Base-by-base conservation (phyloP, 2,329 filamentous ascomycete genomes). In the Botrytis porri region DNA sequence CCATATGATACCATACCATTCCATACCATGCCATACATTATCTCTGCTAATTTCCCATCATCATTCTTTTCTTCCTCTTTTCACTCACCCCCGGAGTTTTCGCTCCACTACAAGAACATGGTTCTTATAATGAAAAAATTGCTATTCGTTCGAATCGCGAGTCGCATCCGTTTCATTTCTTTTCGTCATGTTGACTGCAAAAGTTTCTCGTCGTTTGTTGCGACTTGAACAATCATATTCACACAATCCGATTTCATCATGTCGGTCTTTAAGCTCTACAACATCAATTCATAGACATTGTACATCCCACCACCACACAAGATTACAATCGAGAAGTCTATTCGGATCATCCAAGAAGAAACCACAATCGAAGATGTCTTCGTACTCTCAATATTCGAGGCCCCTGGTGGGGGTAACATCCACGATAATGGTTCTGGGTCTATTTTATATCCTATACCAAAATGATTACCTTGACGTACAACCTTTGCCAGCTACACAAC, bases 371-470 rank as follows among this genome's bases (percentile, higher is more conserved):
- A 78, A 69, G 39, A 80, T 79, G 76, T 64, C 76, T 43, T 72
- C 74, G 48, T 57, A 57, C 18, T 18, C 65, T 32, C 48, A 22
- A 59, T 70, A 5, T 20, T 70, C 77, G 12, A 74, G 67, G 25
- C 72, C 74, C 18, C 43, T 78, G 39, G 64, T 79, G 57, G 76
- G 76, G 67, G 71, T 75, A 12, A 79, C 78, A 43, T 77, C 78
- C 51, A 60, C 79, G 9, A 67, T 80, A 18, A 69, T 81, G 35
- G 73, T 62, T 16, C 70, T 76, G 9, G 73, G 76, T 22, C 60
- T 80, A 1, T 76, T 78, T 64, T 81, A 80, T 43, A 77, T 81
- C 37, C 77, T 81, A 8, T 80, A 79, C 67, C 72, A 73, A 54
- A 80, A 78, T 66, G 77, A 80, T 65, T 76, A 78, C 54, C 65